phyloP scores from a whole-genome alignment of 345 rosid genomes.

The Clarkia xantiana region DNA sequence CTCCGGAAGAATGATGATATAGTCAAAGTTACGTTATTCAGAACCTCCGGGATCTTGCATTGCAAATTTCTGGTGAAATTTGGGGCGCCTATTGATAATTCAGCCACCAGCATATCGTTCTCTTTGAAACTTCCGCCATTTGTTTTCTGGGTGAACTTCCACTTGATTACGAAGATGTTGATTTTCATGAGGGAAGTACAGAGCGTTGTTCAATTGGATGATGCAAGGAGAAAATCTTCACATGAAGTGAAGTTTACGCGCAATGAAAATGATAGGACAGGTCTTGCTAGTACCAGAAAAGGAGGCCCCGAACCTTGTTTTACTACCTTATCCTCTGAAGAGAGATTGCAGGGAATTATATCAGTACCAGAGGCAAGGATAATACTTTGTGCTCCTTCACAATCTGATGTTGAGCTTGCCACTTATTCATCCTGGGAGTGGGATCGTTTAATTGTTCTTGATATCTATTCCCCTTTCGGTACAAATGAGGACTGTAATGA shows the following conservation, averaged over 20 bases:
- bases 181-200: conserved; percentile 41
- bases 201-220: too few species aligned
- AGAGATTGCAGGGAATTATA: conserved; percentile 42
- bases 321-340: conserved; percentile 20
- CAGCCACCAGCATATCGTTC: conserved; percentile 28
- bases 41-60: conserved; percentile 39
- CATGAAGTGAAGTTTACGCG: conserved; percentile 17
- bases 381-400: conserved; percentile 59
- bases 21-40: conserved; percentile 43
- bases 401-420: conserved; percentile 20
- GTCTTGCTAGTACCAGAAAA: background rate
- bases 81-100: conserved; percentile 25
- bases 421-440: conserved; percentile 37
- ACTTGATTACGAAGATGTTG: conserved; percentile 32
- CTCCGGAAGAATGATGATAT: conserved; percentile 21
- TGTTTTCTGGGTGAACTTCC: conserved; percentile 54
- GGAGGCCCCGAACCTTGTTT: conserved; percentile 14
- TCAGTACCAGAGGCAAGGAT: conserved; percentile 51
- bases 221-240: too few species aligned
- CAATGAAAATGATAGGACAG: conserved; percentile 14
- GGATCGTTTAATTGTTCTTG: conserved; percentile 59
- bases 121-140: conserved; percentile 56
- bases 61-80: conserved; percentile 25
- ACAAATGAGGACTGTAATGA: conserved; percentile 18
- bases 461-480: conserved; percentile 32